These are phyloP conservation scores for Syzygium malaccense DNA, from an alignment of 441 rosid genomes.

Conservation along the genomic window DNA sequence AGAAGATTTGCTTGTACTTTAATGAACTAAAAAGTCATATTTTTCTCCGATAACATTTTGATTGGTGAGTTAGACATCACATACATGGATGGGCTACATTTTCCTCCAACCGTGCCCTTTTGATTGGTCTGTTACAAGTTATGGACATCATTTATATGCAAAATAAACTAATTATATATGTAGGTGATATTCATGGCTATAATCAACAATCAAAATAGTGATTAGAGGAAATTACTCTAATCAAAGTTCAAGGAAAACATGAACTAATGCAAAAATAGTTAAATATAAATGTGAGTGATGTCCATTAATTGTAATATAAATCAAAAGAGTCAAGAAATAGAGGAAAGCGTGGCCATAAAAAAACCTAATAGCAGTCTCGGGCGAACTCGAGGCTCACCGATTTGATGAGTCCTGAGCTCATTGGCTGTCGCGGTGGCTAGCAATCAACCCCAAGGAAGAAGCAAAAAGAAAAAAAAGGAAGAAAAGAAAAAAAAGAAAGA, in stretches of 20 bases:
- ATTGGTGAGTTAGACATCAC: neutral
- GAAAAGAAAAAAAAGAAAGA: too few species aligned
- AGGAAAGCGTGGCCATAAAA: neutral
- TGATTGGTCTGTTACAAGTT: neutral
- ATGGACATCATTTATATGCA: fast-evolving
- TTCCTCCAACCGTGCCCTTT: fast-evolving
- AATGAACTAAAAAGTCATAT: neutral
- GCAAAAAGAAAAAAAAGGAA: too few species aligned
- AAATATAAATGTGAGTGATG: neutral
- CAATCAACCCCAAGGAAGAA: too few species aligned
- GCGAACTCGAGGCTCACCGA: too few species aligned
- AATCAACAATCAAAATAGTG: neutral
- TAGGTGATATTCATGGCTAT: neutral
- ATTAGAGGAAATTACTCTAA: neutral
- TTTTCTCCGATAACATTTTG: neutral
- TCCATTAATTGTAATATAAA: neutral
- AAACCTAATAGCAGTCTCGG: neutral
- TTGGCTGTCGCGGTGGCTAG: too few species aligned
- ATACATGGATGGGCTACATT: fast-evolving
- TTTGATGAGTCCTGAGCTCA: too few species aligned
- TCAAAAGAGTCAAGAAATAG: neutral
- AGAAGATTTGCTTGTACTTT: neutral
- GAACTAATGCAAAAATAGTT: neutral
- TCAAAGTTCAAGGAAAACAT: neutral
- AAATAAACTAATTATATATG: neutral